A percentile compares a stretch with the other conserved stretches of the same genome.
phyloP scores from a whole-genome alignment of 2,329 filamentous ascomycete species.

The Trichothecium sympodiale region DNA sequence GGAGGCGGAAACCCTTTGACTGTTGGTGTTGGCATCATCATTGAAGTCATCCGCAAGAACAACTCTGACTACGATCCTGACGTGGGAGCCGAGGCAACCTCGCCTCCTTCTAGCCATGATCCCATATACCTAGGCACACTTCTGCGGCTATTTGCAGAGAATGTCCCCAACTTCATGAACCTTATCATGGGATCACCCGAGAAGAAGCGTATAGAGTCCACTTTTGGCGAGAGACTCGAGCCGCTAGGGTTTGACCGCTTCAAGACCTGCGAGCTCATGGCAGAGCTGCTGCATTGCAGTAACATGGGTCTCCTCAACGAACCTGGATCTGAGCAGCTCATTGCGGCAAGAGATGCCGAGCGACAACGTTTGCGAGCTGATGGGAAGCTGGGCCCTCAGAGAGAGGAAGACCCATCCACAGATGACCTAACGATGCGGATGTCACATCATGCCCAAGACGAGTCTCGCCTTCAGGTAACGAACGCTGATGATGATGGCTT shows the following conservation, averaged over 20 bases:
- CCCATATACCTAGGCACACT: conserved; percentile 93
- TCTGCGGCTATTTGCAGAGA: conserved; percentile 76
- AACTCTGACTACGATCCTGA: conserved; percentile 98
- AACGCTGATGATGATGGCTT: conserved; percentile 85
- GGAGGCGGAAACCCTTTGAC: conserved; percentile 87
- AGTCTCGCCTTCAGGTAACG: conserved; percentile 62
- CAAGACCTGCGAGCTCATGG: conserved; percentile 98
- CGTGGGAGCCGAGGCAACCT: conserved; percentile 68
- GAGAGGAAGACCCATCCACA: conserved; percentile 24
- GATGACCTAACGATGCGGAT: conserved; percentile 55
- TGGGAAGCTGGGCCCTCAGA: conserved; percentile 50
- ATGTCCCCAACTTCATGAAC: conserved; percentile 89
- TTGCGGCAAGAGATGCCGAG: conserved; percentile 68
- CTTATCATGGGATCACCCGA: conserved; percentile 71
- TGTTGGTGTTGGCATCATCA: conserved; percentile 92
- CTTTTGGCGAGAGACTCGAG: conserved; percentile 84
- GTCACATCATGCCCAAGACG: conserved; percentile 29
- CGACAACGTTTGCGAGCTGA: conserved; percentile 68
- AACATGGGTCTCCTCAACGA: conserved; percentile 98
- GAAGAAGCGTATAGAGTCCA: conserved; percentile 67
- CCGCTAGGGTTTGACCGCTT: conserved; percentile 95
- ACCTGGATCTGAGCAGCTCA: conserved; percentile 76
- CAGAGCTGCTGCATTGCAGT: conserved; percentile 90
- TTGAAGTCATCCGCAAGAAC: conserved; percentile 98
- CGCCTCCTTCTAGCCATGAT: conserved; percentile 72